These are phyloP conservation scores for Porcisia deanei DNA, from an alignment of 208 protist species.

Conservation along the genomic window DNA sequence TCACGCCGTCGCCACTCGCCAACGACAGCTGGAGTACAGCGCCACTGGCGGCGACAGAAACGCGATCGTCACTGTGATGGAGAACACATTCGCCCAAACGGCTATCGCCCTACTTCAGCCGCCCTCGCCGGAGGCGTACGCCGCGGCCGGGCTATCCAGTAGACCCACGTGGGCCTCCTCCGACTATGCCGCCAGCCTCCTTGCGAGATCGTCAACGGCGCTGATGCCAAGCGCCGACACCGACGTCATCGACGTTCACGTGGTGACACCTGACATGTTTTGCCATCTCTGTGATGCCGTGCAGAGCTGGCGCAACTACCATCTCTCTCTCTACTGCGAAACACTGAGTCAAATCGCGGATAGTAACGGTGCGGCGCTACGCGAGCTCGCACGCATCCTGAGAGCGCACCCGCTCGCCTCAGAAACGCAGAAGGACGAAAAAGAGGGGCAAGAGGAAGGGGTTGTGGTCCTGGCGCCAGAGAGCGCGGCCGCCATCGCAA, in stretches of 20 bases:
- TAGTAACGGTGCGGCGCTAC: constrained; percentile 25
- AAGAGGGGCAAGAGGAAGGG: constrained; percentile 7
- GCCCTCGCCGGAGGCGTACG: constrained; percentile 2
- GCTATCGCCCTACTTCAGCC: constrained; percentile 17
- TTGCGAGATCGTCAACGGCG: not conserved
- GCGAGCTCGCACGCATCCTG: constrained; percentile 18
- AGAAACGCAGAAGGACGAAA: not conserved
- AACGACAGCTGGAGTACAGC: not conserved
- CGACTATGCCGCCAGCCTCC: not conserved
- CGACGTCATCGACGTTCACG: constrained; percentile 3
- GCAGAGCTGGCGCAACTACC: constrained; percentile 55
- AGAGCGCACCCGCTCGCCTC: not conserved
- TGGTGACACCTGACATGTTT: not conserved
- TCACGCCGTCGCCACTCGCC: constrained; percentile 12
- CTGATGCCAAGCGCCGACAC: not conserved
- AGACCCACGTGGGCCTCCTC: not conserved
- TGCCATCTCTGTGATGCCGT: constrained; percentile 6
- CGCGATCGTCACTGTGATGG: not conserved
- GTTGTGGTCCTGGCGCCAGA: constrained; percentile 53
- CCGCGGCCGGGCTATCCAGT: constrained; percentile 2
- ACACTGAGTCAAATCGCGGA: constrained; percentile 27
- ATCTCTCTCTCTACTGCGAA: constrained; percentile 69
- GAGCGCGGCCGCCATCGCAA: constrained; percentile 48
- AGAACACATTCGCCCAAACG: constrained; percentile 10
- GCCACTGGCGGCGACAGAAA: not conserved